These are phyloP conservation scores for Dimargaris verticillata DNA, from an alignment of 192 early-diverging fungal genomes.

Conservation along the genomic window DNA sequence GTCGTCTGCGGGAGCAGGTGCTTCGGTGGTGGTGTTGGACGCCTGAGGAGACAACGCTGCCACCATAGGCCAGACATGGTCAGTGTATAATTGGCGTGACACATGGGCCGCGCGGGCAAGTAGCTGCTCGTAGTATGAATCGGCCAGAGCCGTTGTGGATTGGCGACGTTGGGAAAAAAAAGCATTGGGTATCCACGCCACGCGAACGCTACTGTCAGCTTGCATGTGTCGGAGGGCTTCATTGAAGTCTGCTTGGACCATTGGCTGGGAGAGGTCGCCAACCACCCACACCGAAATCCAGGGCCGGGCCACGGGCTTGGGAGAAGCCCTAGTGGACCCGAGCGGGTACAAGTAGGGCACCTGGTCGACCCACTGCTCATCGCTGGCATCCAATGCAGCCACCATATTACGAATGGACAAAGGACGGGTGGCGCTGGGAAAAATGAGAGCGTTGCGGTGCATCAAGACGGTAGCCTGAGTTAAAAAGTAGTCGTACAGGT, in stretches of 20 bases:
- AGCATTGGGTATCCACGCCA: slow-evolving; percentile 8
- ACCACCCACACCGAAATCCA: slow-evolving; percentile 9
- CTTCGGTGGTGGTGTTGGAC: no score
- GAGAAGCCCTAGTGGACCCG: not conserved
- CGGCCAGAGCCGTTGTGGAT: not conserved
- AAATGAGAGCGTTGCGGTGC: slow-evolving; percentile 49
- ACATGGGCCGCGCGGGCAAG: not conserved
- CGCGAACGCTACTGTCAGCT: not conserved
- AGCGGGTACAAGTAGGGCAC: slow-evolving; percentile 2
- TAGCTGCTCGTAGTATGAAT: not conserved
- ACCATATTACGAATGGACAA: slow-evolving; percentile 23
- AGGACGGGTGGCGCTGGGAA: slow-evolving; percentile 27
- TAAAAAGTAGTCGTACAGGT: slow-evolving; percentile 59
- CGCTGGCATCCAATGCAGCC: not conserved
- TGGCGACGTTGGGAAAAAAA: not conserved
- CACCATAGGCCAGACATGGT: no score
- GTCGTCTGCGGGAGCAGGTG: no score
- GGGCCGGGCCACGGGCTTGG: not conserved
- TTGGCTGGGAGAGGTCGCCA: not conserved
- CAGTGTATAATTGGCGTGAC: no score
- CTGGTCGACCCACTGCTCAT: not conserved
- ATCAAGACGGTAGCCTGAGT: slow-evolving; percentile 37
- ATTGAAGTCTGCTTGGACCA: not conserved
- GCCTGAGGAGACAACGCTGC: no score
- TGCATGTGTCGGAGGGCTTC: not conserved